A percentile compares a stretch with the other conserved stretches of the same genome.
phyloP scores from a whole-genome alignment of 139 green algal genomes.

The Tetraselmis striata region DNA sequence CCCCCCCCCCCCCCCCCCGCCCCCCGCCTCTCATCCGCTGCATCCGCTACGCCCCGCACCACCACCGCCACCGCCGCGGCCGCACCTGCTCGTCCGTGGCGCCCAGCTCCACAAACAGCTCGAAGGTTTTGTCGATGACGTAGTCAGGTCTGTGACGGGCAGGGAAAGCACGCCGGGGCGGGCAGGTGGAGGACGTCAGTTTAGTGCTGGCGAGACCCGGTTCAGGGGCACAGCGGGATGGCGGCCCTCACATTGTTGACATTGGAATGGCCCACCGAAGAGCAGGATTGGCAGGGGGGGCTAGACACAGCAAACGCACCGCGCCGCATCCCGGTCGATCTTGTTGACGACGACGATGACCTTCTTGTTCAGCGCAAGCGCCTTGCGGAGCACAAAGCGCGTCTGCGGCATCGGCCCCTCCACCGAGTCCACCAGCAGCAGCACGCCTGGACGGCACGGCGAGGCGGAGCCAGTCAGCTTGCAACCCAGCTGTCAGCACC shows the following conservation, averaged over 20 bases:
- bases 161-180: no score
- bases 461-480: no score
- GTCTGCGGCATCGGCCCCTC: conserved; percentile 98
- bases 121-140: conserved; percentile 87
- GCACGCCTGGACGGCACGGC: conserved; percentile 61
- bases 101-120: conserved; percentile 94
- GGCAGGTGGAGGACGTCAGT: no score
- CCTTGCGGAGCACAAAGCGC: conserved; percentile 97
- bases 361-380: conserved; percentile 87
- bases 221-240: no score
- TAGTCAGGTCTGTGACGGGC: conserved; percentile 55
- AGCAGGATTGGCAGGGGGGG: no score
- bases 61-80: no score
- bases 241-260: no score
- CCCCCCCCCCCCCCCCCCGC: no score
- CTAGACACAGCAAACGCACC: conserved; percentile 21
- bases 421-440: conserved; percentile 95
- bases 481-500: not conserved
- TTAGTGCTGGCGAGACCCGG: no score
- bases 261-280: no score
- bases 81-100: conserved; percentile 84
- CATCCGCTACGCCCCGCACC: no score
- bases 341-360: conserved; percentile 99
- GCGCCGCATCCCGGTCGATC: conserved; percentile 78
- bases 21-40: no score